These are phyloP conservation scores for Cercospora sp. DNA, from an alignment of 2,329 filamentous ascomycete species.

Conservation along the genomic window DNA sequence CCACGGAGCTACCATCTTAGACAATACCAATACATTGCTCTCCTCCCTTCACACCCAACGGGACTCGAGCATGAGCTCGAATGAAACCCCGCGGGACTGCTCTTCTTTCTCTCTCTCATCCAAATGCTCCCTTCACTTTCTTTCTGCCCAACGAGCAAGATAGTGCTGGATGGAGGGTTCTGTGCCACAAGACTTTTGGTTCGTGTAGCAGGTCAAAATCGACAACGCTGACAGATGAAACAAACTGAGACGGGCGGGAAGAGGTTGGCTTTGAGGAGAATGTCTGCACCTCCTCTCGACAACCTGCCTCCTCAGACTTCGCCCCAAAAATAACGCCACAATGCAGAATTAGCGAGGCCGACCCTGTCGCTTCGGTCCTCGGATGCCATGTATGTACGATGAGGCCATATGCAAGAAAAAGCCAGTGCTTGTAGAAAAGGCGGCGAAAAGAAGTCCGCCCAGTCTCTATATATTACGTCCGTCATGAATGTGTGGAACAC, in stretches of 20 bases:
- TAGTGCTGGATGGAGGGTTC: neutral
- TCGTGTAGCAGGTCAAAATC: neutral
- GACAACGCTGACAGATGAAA: constrained; percentile 15
- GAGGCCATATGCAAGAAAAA: constrained; percentile 23
- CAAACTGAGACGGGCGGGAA: constrained; percentile 2
- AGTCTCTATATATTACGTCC: constrained; percentile 30
- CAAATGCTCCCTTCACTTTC: constrained; percentile 18
- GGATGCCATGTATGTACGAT: constrained; percentile 31
- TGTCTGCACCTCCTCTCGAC: neutral
- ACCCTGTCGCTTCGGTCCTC: constrained; percentile 18
- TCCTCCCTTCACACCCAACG: constrained; percentile 7
- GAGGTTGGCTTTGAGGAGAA: neutral
- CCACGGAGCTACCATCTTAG: constrained; percentile 18
- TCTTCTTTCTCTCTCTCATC: constrained; percentile 18
- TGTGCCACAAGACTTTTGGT: neutral
- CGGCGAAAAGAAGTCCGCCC: constrained; percentile 15
- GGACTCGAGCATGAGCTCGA: neutral
- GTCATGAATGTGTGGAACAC: constrained; percentile 26
- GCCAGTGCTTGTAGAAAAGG: constrained; percentile 15
- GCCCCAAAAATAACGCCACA: constrained; percentile 18
- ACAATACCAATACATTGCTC: constrained; percentile 30
- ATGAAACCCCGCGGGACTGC: neutral
- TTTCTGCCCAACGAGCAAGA: constrained; percentile 27
- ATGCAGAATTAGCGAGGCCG: constrained; percentile 26
- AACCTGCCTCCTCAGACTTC: neutral